These are phyloP conservation scores for Adansonia grandidieri DNA, from an alignment of 441 rosid species.

Conservation along the genomic window DNA sequence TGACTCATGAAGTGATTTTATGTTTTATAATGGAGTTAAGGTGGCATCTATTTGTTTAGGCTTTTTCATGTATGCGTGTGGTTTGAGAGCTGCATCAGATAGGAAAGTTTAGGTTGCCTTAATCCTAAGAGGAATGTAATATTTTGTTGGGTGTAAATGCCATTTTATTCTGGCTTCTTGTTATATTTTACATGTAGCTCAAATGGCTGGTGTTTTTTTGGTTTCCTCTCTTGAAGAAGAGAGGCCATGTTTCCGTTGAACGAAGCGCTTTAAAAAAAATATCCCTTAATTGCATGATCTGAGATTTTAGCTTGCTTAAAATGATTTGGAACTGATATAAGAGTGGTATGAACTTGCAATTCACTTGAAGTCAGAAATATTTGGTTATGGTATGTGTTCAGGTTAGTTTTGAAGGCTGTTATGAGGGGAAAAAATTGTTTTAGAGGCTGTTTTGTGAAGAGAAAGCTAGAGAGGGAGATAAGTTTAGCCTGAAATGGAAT, in stretches of 20 bases:
- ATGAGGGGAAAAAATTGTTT: conserved; percentile 11
- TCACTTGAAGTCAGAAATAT: conserved; percentile 31
- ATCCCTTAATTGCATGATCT: conserved; percentile 12
- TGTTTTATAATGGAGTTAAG: conserved; percentile 31
- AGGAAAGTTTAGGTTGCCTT: conserved; percentile 9
- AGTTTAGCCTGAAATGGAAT: conserved; percentile 15
- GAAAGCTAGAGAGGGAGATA: conserved; percentile 5
- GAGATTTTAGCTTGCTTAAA: conserved; percentile 12
- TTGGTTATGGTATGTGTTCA: conserved; percentile 32
- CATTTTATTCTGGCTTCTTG: conserved; percentile 3
- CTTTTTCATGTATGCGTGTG: conserved; percentile 16
- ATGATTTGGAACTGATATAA: conserved; percentile 22
- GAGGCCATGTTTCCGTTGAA: conserved; percentile 7
- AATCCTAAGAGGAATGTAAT: background rate
- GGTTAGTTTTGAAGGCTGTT: conserved; percentile 36
- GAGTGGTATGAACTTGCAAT: conserved; percentile 27
- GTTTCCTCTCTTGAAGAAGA: conserved; percentile 15
- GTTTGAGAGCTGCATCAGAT: conserved; percentile 8
- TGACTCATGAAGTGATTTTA: conserved; percentile 25
- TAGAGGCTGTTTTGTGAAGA: conserved; percentile 30
- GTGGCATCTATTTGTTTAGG: conserved; percentile 25
- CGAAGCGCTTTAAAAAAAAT: background rate
- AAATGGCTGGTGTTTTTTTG: background rate
- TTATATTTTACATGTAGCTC: conserved; percentile 10
- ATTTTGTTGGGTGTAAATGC: background rate